Evolutionary conservation across 2,329 filamentous ascomycete genomes (phyloP).

Genomic region (Xylariaceae sp.): DNA sequence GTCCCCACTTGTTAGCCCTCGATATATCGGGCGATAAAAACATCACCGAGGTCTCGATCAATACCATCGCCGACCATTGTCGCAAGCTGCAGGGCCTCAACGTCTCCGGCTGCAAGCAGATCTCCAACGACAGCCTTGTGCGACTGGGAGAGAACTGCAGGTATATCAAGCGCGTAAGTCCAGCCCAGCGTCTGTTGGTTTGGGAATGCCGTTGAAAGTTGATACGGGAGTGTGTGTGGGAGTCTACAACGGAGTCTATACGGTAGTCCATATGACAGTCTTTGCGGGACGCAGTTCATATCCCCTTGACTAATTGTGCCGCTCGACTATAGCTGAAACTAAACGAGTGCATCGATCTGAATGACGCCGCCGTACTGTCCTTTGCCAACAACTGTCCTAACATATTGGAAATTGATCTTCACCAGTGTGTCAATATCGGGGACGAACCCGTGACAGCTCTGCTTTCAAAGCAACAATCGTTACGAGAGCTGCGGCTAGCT

Average conservation of each 20-base stretch:
- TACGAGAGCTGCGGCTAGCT: slow-evolving; percentile 86
- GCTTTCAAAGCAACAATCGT: slow-evolving; percentile 69
- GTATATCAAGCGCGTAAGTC: slow-evolving; percentile 76
- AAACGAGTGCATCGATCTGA: slow-evolving; percentile 84
- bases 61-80: slow-evolving; percentile 76
- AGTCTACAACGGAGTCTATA: too few species aligned
- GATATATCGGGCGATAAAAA: slow-evolving; percentile 79
- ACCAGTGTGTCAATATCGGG: slow-evolving; percentile 76
- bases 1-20: slow-evolving; percentile 76
- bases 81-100: slow-evolving; percentile 86
- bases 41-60: slow-evolving; percentile 38
- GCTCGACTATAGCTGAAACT: slow-evolving; percentile 68
- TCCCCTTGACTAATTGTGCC: slow-evolving; percentile 27
- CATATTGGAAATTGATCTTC: slow-evolving; percentile 92
- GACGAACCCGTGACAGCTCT: slow-evolving; percentile 81
- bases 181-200: slow-evolving; percentile 7
- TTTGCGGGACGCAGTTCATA: background rate
- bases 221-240: too few species aligned
- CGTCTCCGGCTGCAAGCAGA: slow-evolving; percentile 77
- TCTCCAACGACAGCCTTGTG: slow-evolving; percentile 83
- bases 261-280: too few species aligned
- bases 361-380: slow-evolving; percentile 74
- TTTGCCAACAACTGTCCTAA: slow-evolving; percentile 88
- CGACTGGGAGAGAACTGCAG: slow-evolving; percentile 76
- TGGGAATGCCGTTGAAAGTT: too few species aligned